A percentile compares a stretch with the other conserved stretches of the same genome.
Conservation (phyloP, 1,284 basidiomycete species). For the Ceratobasidium sp. region DNA sequence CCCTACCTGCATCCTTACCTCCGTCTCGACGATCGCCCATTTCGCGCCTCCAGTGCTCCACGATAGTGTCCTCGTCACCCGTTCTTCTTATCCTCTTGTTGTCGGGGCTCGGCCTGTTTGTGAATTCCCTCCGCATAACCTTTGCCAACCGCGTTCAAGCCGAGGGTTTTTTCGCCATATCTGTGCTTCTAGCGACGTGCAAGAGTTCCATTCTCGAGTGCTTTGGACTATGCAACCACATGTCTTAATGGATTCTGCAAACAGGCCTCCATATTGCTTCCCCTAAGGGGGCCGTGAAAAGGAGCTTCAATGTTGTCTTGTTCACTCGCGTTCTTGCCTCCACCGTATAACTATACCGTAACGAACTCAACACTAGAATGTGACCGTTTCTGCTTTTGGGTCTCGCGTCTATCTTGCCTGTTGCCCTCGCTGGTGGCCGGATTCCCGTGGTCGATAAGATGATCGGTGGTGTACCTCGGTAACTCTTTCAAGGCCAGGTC, state of each 20-base stretch:
- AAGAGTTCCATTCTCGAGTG: constrained; percentile 8
- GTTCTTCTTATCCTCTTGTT: constrained; percentile 2
- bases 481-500: neutral
- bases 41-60: neutral
- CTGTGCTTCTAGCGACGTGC: neutral
- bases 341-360: neutral
- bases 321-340: neutral
- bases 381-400: constrained; percentile 17
- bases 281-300: constrained; percentile 15
- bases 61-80: constrained; percentile 1
- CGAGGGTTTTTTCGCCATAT: neutral
- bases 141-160: neutral
- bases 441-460: constrained; percentile 4
- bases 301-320: neutral
- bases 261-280: constrained; percentile 20
- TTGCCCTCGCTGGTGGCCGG: neutral
- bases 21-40: neutral
- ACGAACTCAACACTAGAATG: neutral
- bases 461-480: constrained; percentile 19
- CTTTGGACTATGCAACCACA: constrained; percentile 14
- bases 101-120: neutral
- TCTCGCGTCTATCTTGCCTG: constrained; percentile 1
- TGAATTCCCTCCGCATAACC: constrained; percentile 13
- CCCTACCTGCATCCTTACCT: neutral
- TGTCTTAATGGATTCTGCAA: neutral